Evolutionary conservation across 2,329 filamentous ascomycete genomes (phyloP), one percentile per base, ranked within the genome.

Genomic region (Aspergillus udagawae): DNA sequence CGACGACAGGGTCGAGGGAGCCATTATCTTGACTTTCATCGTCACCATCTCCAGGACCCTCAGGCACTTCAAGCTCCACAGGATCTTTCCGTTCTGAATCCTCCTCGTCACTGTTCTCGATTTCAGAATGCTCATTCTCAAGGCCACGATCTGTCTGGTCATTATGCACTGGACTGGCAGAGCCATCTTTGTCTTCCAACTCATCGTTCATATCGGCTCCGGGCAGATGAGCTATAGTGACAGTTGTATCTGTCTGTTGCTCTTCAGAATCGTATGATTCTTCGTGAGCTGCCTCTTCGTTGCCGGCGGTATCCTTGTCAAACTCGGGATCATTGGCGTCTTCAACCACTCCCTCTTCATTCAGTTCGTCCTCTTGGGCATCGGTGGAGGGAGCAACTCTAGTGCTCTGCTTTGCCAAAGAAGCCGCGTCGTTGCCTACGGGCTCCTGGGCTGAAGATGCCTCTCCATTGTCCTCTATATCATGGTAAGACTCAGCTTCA

Each of bases 91-190:
- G 63, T 54, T 66, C 61, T 12, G 55, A 54, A 35, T 68, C 55
- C 27, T 54, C 53, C 38, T 58, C 57, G 32, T 29, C 61, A 8
- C 41, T 42, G 23, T 59, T 65, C 51, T 58, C 63, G 2, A 42
- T 44, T 12, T 74, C 71, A 25, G 71, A 62, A 32, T 72, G 74
- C 64, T 86, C 62, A 49, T 56, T 44, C 41, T 60, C 59, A n/a
- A 45, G 44, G n/a, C 58, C 52, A 28, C 62, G 53, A 27, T 62
- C 50, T 28, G 60, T 49, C 52, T 51, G 52, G 25, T 49, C 47
- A 54, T 58, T 41, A n/a, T 55, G 52, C 23, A 28, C 21, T 41
- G 41, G 44, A 49, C 61, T 57, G 29, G 48, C 20, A 54, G 52
- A 52, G 38, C 56, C 56, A 49, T 64, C 59, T 48, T 52, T 57